phyloP scores from a whole-genome alignment of 805 yeast species.

The Teunomyces tritomae region DNA sequence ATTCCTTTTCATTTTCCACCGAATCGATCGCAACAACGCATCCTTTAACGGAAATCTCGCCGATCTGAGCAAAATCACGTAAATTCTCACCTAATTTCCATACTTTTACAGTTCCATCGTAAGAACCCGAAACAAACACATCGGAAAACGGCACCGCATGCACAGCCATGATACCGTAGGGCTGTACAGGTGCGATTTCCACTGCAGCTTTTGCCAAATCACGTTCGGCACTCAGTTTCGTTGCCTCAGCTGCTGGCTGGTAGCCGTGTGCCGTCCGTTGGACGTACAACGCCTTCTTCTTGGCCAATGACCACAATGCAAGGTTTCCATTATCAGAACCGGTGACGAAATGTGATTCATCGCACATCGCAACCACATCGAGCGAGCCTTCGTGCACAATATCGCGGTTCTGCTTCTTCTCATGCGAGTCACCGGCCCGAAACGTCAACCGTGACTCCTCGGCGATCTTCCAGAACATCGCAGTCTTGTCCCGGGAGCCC shows the following conservation, averaged over 20 bases:
- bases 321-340: slow-evolving; percentile 94
- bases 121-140: slow-evolving; percentile 83
- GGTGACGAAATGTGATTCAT: slow-evolving; percentile 88
- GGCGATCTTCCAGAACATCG: slow-evolving; percentile 93
- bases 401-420: slow-evolving; percentile 30
- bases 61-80: slow-evolving; percentile 58
- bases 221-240: slow-evolving; percentile 45
- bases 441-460: slow-evolving; percentile 94
- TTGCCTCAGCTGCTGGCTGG: slow-evolving; percentile 44
- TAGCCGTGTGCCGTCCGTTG: slow-evolving; percentile 77
- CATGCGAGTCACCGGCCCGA: slow-evolving; percentile 76
- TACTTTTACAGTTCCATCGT: slow-evolving; percentile 71
- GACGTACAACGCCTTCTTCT: slow-evolving; percentile 80
- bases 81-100: slow-evolving; percentile 74
- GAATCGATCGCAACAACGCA: slow-evolving; percentile 61
- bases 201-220: slow-evolving; percentile 47
- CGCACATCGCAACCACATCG: slow-evolving; percentile 87
- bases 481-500: slow-evolving; percentile 92
- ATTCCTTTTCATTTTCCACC: slow-evolving; percentile 52
- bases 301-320: slow-evolving; percentile 84
- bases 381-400: slow-evolving; percentile 77
- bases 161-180: slow-evolving; percentile 82
- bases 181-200: slow-evolving; percentile 70
- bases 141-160: slow-evolving; percentile 84
- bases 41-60: slow-evolving; percentile 63